A percentile compares a stretch with the other conserved stretches of the same genome.
Conservation (phyloP, 306 rosid genomes). For the cucumber (Cucumis sativus) region DNA sequence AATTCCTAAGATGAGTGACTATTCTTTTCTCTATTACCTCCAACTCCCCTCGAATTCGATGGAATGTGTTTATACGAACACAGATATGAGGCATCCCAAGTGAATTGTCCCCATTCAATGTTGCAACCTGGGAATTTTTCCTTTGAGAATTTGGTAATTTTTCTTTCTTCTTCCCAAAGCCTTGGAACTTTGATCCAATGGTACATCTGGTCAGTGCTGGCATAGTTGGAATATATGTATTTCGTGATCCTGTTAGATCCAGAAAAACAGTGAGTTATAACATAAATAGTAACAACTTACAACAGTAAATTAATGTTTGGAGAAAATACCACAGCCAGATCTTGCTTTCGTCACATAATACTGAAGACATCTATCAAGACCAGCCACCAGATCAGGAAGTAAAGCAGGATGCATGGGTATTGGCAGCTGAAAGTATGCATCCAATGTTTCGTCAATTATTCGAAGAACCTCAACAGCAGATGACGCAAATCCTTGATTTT, state of each 20-base stretch:
- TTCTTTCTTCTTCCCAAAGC: slow-evolving; percentile 96
- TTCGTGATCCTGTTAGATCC: slow-evolving; percentile 59
- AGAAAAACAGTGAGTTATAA: slow-evolving; percentile 18
- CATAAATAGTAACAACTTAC: slow-evolving; percentile 4
- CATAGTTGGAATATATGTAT: slow-evolving; percentile 72
- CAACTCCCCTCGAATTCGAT: slow-evolving; percentile 67
- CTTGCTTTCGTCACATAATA: slow-evolving; percentile 61
- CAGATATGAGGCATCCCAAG: slow-evolving; percentile 68
- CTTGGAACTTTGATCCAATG: slow-evolving; percentile 76
- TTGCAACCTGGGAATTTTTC: slow-evolving; percentile 82
- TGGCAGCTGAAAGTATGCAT: slow-evolving; percentile 88
- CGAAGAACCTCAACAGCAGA: slow-evolving; percentile 92
- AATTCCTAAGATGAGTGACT: slow-evolving; percentile 76
- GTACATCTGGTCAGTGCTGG: slow-evolving; percentile 90
- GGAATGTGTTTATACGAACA: slow-evolving; percentile 82
- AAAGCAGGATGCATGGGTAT: slow-evolving; percentile 92
- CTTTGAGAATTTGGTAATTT: slow-evolving; percentile 70
- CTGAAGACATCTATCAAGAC: slow-evolving; percentile 90
- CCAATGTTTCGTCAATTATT: slow-evolving; percentile 73
- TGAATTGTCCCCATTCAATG: slow-evolving; percentile 65
- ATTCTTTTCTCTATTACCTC: slow-evolving; percentile 84
- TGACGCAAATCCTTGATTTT: slow-evolving; percentile 70
- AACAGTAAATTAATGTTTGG: slow-evolving; percentile 5
- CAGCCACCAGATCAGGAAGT: slow-evolving; percentile 87
- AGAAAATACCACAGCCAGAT: slow-evolving; percentile 80